These are phyloP conservation scores for Amyloporia xantha DNA, from an alignment of 768 basidiomycete species.

Conservation along the genomic window DNA sequence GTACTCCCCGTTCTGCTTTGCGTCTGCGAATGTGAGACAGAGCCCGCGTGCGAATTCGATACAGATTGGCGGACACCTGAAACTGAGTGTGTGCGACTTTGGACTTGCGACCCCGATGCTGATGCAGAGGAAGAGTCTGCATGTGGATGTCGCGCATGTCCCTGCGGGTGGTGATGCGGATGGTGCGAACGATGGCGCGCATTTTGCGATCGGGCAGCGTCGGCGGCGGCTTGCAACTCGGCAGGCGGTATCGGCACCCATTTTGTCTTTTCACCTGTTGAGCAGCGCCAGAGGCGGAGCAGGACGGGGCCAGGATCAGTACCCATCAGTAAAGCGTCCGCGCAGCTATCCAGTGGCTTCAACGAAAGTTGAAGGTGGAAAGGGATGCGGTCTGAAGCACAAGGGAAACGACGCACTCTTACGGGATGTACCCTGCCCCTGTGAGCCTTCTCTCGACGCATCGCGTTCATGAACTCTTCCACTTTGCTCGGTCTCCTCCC, in stretches of 20 bases:
- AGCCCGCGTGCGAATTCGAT: slow-evolving; percentile 23
- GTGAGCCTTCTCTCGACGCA: slow-evolving; percentile 14
- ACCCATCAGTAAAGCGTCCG: slow-evolving; percentile 2
- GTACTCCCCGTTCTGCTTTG: slow-evolving; percentile 41
- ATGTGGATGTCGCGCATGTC: slow-evolving; percentile 3
- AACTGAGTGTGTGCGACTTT: slow-evolving; percentile 30
- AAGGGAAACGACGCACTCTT: slow-evolving; percentile 30
- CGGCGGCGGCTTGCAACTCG: slow-evolving; percentile 49
- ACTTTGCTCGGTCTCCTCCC: slow-evolving; percentile 16
- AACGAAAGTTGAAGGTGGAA: slow-evolving; percentile 4
- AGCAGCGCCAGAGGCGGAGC: slow-evolving; percentile 3
- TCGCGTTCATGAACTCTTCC: slow-evolving; percentile 17
- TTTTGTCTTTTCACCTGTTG: slow-evolving; percentile 48
- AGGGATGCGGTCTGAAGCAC: background rate
- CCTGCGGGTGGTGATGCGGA: slow-evolving; percentile 17
- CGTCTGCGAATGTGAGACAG: slow-evolving; percentile 36
- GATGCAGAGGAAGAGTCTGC: slow-evolving; percentile 13
- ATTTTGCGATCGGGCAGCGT: slow-evolving; percentile 26
- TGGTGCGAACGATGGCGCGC: slow-evolving; percentile 17
- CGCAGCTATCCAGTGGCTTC: background rate
- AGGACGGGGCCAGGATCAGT: background rate
- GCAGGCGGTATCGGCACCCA: slow-evolving; percentile 54
- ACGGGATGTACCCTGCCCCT: slow-evolving; percentile 26
- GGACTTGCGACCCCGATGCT: slow-evolving; percentile 29
- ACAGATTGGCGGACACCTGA: slow-evolving; percentile 8